Conservation (phyloP, 169 alveolate genomes). For the Theileria equi region DNA sequence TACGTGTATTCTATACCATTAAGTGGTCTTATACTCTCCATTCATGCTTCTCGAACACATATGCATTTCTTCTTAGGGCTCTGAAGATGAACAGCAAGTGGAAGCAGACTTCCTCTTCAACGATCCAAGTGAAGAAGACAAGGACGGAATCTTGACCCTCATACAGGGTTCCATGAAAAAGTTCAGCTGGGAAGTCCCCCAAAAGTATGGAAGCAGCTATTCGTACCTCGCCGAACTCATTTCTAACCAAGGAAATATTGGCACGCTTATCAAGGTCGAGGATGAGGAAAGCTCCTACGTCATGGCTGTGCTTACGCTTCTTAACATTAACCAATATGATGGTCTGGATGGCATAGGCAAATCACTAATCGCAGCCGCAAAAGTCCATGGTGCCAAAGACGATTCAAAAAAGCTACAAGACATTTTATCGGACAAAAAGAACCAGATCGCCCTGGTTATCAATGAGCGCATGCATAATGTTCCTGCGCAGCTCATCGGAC, state of each 20-base stretch:
- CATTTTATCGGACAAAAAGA: slow-evolving; percentile 14
- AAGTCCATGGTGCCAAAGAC: slow-evolving; percentile 20
- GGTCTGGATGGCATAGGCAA: slow-evolving; percentile 18
- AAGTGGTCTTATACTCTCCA: no score
- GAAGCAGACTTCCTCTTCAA: slow-evolving; percentile 60
- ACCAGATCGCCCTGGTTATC: slow-evolving; percentile 46
- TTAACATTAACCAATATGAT: slow-evolving; percentile 31
- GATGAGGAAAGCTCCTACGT: slow-evolving; percentile 33
- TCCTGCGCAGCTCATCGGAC: slow-evolving; percentile 53
- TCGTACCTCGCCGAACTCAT: slow-evolving; percentile 23
- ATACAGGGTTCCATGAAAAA: slow-evolving; percentile 41
- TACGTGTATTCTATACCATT: no score
- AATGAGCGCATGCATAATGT: slow-evolving; percentile 49
- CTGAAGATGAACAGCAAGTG: slow-evolving; percentile 13
- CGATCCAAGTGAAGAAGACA: slow-evolving; percentile 44
- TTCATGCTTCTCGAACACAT: no score
- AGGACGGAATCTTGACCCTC: slow-evolving; percentile 36
- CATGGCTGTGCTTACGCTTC: slow-evolving; percentile 50
- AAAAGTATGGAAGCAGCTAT: slow-evolving; percentile 15
- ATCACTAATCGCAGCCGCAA: slow-evolving; percentile 15
- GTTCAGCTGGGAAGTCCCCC: slow-evolving; percentile 49
- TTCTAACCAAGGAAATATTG: slow-evolving; percentile 46
- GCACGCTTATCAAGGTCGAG: slow-evolving; percentile 43
- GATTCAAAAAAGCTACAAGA: slow-evolving; percentile 29
- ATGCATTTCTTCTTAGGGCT: no score